Evolutionary conservation across 108 stramenopile genomes (phyloP), one percentile per base, ranked within the genome.

Genomic region (Asterionellopsis glacialis): DNA sequence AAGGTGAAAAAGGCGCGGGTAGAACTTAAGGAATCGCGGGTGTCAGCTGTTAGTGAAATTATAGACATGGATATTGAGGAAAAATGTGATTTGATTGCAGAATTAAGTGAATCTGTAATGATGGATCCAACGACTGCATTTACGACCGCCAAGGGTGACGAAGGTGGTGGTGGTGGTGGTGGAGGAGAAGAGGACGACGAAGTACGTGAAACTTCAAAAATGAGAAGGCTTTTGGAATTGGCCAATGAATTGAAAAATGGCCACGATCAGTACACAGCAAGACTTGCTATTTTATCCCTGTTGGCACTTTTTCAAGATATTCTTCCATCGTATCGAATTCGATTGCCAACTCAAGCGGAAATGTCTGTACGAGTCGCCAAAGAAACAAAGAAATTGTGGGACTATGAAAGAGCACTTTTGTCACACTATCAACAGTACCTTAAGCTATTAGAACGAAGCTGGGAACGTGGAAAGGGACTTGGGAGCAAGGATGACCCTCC

Each of bases 281-380:
- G 74, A 15, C 62, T 96, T 15, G 93, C 88, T 0, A 58, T 96
- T 21, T 51, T 95, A 52, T 94, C 93, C 0, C 63, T 93, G 28
- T 69, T 96, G 44, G 94, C 94, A 15, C 82, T 98, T 11, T 96
- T 94, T 55, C 77, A 82, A 63, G 97, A 98, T 54, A 85, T 98
- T 33, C 48, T 96, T 6, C 97, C 97, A 12, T 69, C 78, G 11
- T 96, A 96, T 66, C 80, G 95, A 21, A 95, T 98, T 33, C 84
- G 94, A 22, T 60, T 91, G n/a, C 94, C 92, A 23, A 92, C 88
- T 9, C 83, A 77, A 51, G 59, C 72, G 0, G 96, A 96, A 67
- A 65, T 74, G 69, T 69, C 83, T 10, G 87, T 83, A 6, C 74
- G 85, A 59, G 87, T 94, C 18, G 71, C 80, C 53, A 95, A 95